These are phyloP conservation scores for Vachellia collinsii DNA, from an alignment of 306 rosid species.

Conservation along the genomic window DNA sequence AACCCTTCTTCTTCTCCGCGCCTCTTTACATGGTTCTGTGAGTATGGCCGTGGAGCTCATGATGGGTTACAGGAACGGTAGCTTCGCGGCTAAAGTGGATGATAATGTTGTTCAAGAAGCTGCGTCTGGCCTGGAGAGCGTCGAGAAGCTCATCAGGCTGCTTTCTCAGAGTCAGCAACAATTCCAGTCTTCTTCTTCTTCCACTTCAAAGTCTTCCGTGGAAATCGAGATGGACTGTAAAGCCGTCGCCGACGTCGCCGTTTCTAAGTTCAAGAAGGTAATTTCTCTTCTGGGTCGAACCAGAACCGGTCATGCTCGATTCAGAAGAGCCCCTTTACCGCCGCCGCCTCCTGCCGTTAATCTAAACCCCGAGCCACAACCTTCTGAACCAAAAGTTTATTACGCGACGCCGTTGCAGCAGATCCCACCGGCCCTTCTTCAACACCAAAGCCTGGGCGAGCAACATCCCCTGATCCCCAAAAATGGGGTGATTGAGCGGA, in stretches of 20 bases:
- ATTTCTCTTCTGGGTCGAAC: constrained; percentile 83
- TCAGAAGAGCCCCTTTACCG: constrained; percentile 68
- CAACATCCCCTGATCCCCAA: constrained; percentile 26
- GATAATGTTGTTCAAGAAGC: constrained; percentile 66
- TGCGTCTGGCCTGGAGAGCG: constrained; percentile 72
- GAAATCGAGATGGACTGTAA: constrained; percentile 62
- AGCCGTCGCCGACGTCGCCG: constrained; percentile 77
- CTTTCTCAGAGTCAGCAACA: constrained; percentile 42
- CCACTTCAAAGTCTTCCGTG: constrained; percentile 32
- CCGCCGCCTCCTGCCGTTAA: background rate
- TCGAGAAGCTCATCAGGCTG: constrained; percentile 49
- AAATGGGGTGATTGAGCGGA: constrained; percentile 37
- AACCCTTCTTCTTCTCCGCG: background rate
- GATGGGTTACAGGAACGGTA: constrained; percentile 28
- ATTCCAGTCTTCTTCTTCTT: constrained; percentile 7
- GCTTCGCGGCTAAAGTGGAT: constrained; percentile 43
- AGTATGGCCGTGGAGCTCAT: constrained; percentile 69
- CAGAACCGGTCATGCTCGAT: constrained; percentile 89
- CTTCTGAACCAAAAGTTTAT: constrained; percentile 37
- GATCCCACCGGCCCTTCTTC: constrained; percentile 59
- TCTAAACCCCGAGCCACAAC: constrained; percentile 22
- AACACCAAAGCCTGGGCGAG: background rate
- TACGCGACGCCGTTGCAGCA: constrained; percentile 79
- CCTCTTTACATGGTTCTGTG: constrained; percentile 36
- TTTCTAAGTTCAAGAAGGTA: constrained; percentile 78